Evolutionary conservation across 1,284 basidiomycete genomes (phyloP).

Genomic region (Gomphus bonarii): DNA sequence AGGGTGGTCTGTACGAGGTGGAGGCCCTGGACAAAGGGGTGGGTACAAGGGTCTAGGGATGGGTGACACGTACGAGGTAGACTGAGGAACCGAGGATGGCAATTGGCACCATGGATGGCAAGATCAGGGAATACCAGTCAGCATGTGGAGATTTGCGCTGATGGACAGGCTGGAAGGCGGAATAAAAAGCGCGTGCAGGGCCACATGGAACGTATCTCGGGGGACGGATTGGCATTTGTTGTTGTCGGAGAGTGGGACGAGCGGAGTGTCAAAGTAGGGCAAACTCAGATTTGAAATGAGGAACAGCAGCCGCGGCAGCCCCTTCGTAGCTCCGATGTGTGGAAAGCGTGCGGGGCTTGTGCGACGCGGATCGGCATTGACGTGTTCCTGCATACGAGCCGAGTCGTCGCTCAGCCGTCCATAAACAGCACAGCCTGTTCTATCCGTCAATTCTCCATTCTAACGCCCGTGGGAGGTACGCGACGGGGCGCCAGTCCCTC

Average conservation of each 20-base stretch:
- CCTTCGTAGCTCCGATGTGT: too few relatives aligned
- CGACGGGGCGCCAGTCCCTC: too few relatives aligned
- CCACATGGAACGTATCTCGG: too few relatives aligned
- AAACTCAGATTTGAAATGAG: background rate
- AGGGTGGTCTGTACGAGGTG: constrained; percentile 50
- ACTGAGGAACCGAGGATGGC: constrained; percentile 66
- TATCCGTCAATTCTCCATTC: too few relatives aligned
- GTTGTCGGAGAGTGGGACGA: background rate
- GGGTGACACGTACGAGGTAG: constrained; percentile 45
- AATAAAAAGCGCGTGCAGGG: background rate
- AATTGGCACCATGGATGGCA: constrained; percentile 69
- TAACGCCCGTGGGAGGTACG: too few relatives aligned
- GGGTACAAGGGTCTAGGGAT: background rate
- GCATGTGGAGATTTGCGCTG: constrained; percentile 38
- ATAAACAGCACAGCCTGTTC: background rate
- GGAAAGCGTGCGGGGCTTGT: background rate
- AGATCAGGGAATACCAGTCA: constrained; percentile 51
- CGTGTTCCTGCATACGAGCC: constrained; percentile 11
- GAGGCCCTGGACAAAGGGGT: constrained; percentile 36
- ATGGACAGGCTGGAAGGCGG: background rate
- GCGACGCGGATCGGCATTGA: background rate
- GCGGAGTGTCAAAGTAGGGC: background rate
- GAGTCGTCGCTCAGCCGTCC: too few relatives aligned
- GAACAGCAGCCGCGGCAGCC: background rate
- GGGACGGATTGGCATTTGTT: background rate